Evolutionary conservation across 805 yeast genomes (phyloP).

Genomic region (Hanseniaspora valbyensis): DNA sequence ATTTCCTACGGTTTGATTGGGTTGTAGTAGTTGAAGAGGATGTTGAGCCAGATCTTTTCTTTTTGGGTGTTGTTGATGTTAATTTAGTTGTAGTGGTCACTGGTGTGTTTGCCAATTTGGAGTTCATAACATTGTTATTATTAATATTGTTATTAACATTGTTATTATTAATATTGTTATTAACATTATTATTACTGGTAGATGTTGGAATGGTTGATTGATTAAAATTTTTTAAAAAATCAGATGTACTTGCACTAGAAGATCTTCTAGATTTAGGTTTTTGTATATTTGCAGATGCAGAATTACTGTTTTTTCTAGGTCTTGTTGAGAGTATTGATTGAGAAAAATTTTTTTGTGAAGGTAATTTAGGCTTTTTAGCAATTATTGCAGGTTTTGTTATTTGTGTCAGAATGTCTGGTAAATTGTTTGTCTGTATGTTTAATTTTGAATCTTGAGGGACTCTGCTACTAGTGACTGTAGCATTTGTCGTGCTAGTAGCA

Average conservation of each 20-base stretch:
- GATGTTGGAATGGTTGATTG: background rate
- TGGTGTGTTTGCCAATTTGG: no score
- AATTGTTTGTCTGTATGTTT: background rate
- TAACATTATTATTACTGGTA: no score
- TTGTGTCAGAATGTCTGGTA: background rate
- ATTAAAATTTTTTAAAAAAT: background rate
- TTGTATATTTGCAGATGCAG: background rate
- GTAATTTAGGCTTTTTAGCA: background rate
- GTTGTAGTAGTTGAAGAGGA: no score
- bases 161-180: no score
- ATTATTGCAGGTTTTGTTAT: background rate
- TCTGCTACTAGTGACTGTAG: no score
- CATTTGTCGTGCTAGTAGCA: no score
- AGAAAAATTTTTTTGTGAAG: background rate
- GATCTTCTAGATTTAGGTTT: slow-evolving; percentile 14
- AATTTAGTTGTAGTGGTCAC: background rate
- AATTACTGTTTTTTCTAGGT: background rate
- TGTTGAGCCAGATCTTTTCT: background rate
- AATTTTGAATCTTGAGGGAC: background rate
- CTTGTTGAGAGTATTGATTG: background rate
- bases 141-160: no score
- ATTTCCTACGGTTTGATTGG: no score
- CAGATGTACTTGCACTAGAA: slow-evolving; percentile 2
- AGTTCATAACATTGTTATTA: no score
- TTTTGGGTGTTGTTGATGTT: background rate